Evolutionary conservation across 208 protist genomes (phyloP).

Genomic region (Trypanosoma boissoni): DNA sequence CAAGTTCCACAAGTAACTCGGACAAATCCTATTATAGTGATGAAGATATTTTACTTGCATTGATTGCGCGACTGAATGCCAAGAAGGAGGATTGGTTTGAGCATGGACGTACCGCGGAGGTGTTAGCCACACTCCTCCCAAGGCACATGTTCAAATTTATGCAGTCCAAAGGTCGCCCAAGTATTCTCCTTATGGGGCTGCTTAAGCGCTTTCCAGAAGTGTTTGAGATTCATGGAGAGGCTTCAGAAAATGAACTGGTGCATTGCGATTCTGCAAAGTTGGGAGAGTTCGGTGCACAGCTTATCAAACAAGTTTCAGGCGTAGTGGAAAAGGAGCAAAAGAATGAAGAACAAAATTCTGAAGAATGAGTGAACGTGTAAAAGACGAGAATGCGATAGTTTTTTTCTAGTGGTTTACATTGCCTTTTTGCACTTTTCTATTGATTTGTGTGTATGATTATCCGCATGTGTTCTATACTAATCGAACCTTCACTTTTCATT

Average conservation of each 20-base stretch:
- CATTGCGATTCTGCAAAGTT: no score
- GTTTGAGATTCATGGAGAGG: conserved; percentile 13
- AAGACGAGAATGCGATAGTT: no score
- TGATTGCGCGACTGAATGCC: conserved; percentile 9
- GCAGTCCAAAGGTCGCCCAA: neutral
- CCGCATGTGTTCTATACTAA: no score
- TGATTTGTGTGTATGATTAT: conserved; percentile 23
- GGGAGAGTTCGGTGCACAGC: conserved; percentile 9
- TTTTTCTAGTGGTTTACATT: no score
- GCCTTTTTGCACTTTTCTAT: conserved; percentile 5
- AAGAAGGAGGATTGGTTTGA: conserved; percentile 25
- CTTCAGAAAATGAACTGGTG: neutral
- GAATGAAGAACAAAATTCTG: neutral
- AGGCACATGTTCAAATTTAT: conserved; percentile 26
- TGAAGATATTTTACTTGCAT: conserved; percentile 23
- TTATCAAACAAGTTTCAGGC: conserved; percentile 12
- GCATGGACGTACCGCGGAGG: no score
- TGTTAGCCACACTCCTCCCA: conserved; percentile 14
- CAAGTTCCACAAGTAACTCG: conserved; percentile 16
- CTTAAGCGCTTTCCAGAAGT: conserved; percentile 20
- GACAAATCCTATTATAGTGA: conserved; percentile 8
- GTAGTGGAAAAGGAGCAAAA: neutral
- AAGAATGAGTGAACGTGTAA: neutral
- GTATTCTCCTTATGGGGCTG: neutral
- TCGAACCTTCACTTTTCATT: conserved; percentile 18